These are phyloP conservation scores for Caryopteris hybrid DNA, from an alignment of 305 asterid species.

Conservation along the genomic window DNA sequence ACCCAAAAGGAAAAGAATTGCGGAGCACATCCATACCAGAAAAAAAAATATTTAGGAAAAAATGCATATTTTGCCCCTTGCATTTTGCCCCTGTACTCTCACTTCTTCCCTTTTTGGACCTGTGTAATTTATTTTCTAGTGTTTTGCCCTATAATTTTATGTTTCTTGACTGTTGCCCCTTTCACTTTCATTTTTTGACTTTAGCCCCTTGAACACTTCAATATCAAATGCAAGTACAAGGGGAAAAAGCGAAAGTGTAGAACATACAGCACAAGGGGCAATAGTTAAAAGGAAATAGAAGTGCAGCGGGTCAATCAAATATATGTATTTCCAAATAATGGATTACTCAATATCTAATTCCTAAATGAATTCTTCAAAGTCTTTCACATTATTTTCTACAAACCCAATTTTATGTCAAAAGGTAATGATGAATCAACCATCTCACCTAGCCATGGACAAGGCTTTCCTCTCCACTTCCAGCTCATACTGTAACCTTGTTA, in stretches of 20 bases:
- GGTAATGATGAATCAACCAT: slow-evolving; percentile 11
- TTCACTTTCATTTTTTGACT: too few relatives aligned
- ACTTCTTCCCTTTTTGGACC: too few relatives aligned
- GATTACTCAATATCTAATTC: background rate
- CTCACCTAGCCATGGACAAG: slow-evolving; percentile 83
- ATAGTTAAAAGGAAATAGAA: too few relatives aligned
- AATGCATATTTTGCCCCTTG: too few relatives aligned
- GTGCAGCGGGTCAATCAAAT: too few relatives aligned
- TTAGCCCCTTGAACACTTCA: too few relatives aligned
- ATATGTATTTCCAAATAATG: too few relatives aligned
- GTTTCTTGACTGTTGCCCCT: too few relatives aligned
- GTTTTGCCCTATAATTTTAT: too few relatives aligned
- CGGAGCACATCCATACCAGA: background rate
- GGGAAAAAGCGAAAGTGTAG: too few relatives aligned
- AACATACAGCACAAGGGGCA: too few relatives aligned
- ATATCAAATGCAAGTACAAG: too few relatives aligned
- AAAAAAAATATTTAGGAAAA: background rate
- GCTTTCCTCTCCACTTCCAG: slow-evolving; percentile 97
- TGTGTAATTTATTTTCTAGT: background rate
- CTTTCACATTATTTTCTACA: background rate
- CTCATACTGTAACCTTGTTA: slow-evolving; percentile 76
- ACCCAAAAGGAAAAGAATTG: background rate
- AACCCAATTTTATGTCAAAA: slow-evolving; percentile 9
- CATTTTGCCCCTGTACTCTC: background rate
- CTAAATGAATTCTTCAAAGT: background rate